Evolutionary conservation across 2,329 filamentous ascomycete species (phyloP).

Genomic region (Uncinocarpus reesii): DNA sequence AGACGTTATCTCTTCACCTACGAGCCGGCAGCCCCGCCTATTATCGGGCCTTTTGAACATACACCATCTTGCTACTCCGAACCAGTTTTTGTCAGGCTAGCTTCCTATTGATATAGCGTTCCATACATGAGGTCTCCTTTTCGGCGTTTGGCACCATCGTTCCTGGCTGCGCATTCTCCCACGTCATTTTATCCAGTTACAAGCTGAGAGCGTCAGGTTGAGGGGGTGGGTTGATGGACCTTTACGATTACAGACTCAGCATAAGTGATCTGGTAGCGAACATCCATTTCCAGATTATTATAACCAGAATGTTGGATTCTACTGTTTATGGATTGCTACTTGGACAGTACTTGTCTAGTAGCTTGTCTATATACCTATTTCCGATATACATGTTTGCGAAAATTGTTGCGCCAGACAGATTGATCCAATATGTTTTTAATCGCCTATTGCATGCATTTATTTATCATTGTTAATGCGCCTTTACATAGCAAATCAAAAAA

Average conservation of each 20-base stretch:
- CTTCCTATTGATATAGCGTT: neutral
- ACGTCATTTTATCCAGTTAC: neutral
- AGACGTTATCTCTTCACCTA: too few species aligned
- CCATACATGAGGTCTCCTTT: neutral
- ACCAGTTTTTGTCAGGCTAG: neutral
- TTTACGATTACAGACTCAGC: neutral
- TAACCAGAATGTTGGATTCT: neutral
- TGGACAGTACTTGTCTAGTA: neutral
- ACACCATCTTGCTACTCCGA: neutral
- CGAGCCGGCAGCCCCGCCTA: neutral
- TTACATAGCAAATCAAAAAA: slow-evolving; percentile 1
- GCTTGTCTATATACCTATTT: slow-evolving; percentile 1
- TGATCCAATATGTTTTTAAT: slow-evolving; percentile 4
- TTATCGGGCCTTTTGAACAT: neutral
- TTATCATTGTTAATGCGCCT: slow-evolving; percentile 2
- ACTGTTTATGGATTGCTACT: slow-evolving; percentile 2
- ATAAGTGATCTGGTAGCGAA: neutral
- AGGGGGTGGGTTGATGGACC: neutral
- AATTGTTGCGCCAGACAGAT: slow-evolving; percentile 4
- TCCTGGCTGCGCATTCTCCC: neutral
- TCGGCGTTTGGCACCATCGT: neutral
- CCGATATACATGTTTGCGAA: neutral
- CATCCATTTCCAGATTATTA: neutral
- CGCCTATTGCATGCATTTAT: neutral
- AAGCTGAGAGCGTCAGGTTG: slow-evolving; percentile 2